These are phyloP conservation scores for Penicillium coffeae DNA, from an alignment of 495 filamentous ascomycete genomes.

Conservation along the genomic window DNA sequence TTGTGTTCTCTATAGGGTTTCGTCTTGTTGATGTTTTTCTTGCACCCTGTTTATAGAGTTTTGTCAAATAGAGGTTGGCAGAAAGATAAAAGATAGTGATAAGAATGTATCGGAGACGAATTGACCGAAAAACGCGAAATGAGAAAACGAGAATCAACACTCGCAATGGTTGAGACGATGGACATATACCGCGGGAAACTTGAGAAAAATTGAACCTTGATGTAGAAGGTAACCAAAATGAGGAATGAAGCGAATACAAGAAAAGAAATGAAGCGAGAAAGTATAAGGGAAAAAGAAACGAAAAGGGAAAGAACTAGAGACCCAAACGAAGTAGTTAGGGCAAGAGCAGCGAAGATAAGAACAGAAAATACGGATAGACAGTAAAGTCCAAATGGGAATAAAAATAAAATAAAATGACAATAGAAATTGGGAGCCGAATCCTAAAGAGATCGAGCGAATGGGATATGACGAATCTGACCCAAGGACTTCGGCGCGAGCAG, in stretches of 20 bases:
- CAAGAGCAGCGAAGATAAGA: neutral
- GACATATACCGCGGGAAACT: neutral
- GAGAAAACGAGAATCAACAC: neutral
- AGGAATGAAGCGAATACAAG: neutral
- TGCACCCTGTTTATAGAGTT: no score
- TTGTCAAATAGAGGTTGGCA: no score
- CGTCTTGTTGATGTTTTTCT: no score
- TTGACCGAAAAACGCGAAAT: neutral
- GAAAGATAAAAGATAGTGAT: no score
- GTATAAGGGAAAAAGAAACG: slow-evolving; percentile 6
- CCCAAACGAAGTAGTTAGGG: neutral
- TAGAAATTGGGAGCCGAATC: neutral
- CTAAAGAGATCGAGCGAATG: neutral
- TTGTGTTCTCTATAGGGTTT: no score
- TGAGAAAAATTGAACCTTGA: neutral
- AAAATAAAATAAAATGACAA: neutral
- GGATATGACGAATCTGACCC: slow-evolving; percentile 20
- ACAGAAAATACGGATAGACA: slow-evolving; percentile 5
- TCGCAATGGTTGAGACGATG: neutral
- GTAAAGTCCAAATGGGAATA: neutral
- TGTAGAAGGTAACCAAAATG: neutral
- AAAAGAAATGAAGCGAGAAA: slow-evolving; percentile 2
- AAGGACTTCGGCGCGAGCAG: neutral
- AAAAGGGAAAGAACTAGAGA: slow-evolving; percentile 5
- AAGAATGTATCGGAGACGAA: no score